Evolutionary conservation across 805 yeast genomes (phyloP).

Genomic region (Pichia membranifaciens): DNA sequence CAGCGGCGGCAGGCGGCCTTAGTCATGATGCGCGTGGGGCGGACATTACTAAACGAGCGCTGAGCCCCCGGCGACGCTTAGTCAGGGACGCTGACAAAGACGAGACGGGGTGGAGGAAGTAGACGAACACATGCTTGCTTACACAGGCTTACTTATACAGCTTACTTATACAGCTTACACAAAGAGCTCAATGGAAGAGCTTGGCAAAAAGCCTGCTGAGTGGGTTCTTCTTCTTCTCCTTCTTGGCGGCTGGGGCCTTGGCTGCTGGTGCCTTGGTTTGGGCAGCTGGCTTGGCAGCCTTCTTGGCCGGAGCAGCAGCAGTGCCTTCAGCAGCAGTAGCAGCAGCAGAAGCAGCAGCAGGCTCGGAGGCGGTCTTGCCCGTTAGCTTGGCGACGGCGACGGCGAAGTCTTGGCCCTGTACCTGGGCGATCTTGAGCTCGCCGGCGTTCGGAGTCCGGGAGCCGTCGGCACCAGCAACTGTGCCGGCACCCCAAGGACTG

Average conservation of each 20-base stretch:
- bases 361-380: not conserved
- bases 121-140: no score
- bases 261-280: not conserved
- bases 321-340: not conserved
- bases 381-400: constrained; percentile 33
- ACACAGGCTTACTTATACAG: no score
- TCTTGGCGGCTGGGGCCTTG: not conserved
- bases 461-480: constrained; percentile 72
- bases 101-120: no score
- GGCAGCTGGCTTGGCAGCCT: not conserved
- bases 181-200: constrained; percentile 2
- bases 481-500: constrained; percentile 85
- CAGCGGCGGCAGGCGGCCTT: no score
- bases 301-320: no score
- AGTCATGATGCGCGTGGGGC: not conserved
- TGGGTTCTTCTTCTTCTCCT: constrained; percentile 7
- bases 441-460: constrained; percentile 58
- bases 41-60: not conserved
- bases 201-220: constrained; percentile 7
- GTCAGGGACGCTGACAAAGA: not conserved
- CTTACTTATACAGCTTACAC: not conserved
- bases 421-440: constrained; percentile 57
- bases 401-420: constrained; percentile 64
- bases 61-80: constrained; percentile 1
- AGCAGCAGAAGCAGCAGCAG: not conserved